Conservation (phyloP, 129 eudicot species). For the Escallonia herrerae region DNA sequence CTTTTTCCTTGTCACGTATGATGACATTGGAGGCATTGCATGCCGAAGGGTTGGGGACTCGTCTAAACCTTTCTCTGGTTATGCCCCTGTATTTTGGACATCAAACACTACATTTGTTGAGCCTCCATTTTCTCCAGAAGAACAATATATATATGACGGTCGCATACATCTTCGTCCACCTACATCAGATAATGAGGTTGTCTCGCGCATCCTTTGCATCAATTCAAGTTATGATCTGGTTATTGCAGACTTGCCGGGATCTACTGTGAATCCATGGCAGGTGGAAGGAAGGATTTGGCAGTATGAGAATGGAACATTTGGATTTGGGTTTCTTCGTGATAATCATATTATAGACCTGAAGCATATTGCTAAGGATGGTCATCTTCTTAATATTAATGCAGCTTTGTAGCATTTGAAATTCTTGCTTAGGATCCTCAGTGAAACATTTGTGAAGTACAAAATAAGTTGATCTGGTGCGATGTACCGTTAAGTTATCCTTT, state of each 20-base stretch:
- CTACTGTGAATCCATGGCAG: slow-evolving; percentile 47
- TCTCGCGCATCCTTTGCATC: slow-evolving; percentile 60
- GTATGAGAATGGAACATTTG: slow-evolving; percentile 80
- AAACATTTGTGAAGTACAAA: not conserved
- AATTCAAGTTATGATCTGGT: slow-evolving; percentile 87
- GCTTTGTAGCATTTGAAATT: slow-evolving; percentile 28
- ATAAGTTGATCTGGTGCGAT: not conserved
- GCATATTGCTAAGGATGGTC: slow-evolving; percentile 61
- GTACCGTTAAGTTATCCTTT: not conserved
- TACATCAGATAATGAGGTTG: slow-evolving; percentile 25
- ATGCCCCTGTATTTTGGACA: slow-evolving; percentile 83
- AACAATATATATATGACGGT: slow-evolving; percentile 47
- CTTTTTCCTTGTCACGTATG: slow-evolving; percentile 68
- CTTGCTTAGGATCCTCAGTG: slow-evolving; percentile 21
- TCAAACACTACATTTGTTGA: slow-evolving; percentile 51
- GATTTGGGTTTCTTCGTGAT: slow-evolving; percentile 86
- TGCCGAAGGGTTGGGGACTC: slow-evolving; percentile 83
- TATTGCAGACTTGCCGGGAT: slow-evolving; percentile 50
- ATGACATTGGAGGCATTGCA: slow-evolving; percentile 81
- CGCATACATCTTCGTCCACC: slow-evolving; percentile 67
- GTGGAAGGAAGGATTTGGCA: slow-evolving; percentile 92
- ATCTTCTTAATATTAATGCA: slow-evolving; percentile 42
- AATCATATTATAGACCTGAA: slow-evolving; percentile 69
- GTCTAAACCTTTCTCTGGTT: slow-evolving; percentile 45
- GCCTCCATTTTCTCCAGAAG: slow-evolving; percentile 66